Evolutionary conservation across 2,329 filamentous ascomycete genomes (phyloP).

Genomic region (Sclerotinia subarctica): DNA sequence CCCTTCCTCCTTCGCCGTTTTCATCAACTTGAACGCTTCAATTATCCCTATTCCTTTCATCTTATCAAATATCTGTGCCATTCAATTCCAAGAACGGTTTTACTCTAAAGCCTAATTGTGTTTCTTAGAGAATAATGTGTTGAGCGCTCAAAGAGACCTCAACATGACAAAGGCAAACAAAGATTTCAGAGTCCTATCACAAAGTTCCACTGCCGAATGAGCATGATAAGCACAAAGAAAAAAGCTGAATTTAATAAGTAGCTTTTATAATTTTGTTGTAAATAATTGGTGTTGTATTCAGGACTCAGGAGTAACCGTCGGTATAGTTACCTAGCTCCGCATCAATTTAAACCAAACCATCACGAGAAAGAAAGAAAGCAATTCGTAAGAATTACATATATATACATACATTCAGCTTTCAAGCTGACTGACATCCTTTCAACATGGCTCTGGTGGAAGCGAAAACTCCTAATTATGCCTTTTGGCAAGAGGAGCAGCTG

Average conservation of each 20-base stretch:
- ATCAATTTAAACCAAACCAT: not conserved
- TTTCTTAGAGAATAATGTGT: not conserved
- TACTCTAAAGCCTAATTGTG: slow-evolving; percentile 1
- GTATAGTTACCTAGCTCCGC: not conserved
- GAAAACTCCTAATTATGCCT: not conserved
- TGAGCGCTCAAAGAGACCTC: not conserved
- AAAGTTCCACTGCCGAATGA: not conserved
- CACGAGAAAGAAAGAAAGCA: too few relatives aligned
- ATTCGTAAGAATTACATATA: too few relatives aligned
- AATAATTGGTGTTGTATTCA: not conserved
- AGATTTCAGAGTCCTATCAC: not conserved
- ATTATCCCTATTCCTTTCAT: not conserved
- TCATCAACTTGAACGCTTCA: not conserved
- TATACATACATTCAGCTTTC: not conserved
- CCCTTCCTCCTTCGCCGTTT: slow-evolving; percentile 11
- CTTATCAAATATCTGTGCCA: not conserved
- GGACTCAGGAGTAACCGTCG: not conserved
- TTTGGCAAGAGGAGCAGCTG: slow-evolving; percentile 5
- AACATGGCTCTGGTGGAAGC: not conserved
- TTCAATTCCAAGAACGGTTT: not conserved
- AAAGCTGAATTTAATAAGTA: not conserved
- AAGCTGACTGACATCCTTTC: not conserved
- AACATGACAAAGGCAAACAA: slow-evolving; percentile 12
- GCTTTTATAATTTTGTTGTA: not conserved
- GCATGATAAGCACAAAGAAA: not conserved